Percentiles rank a stretch among this genome's conserved stretches.
Conservation (phyloP, 1,284 basidiomycete genomes). For the Ceratobasidium sp. region DNA sequence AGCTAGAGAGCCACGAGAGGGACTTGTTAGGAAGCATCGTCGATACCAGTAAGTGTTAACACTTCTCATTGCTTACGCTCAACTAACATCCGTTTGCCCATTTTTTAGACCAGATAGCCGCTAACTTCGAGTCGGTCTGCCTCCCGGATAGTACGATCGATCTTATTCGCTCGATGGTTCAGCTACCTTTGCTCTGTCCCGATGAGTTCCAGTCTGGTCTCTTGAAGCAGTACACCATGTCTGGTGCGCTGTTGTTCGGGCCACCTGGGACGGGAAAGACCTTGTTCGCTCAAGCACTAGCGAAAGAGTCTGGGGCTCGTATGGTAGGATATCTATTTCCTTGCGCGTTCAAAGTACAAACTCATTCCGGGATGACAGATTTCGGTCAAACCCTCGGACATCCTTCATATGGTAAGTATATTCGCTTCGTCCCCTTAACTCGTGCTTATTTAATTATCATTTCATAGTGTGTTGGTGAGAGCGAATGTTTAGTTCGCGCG, state of each 20-base stretch:
- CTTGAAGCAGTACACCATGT: conserved; percentile 89
- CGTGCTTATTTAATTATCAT: background rate
- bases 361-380: background rate
- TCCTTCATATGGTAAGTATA: conserved; percentile 84
- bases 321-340: conserved; percentile 74
- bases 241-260: conserved; percentile 90
- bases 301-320: conserved; percentile 89
- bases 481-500: conserved; percentile 92
- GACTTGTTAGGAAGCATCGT: conserved; percentile 85
- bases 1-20: conserved; percentile 82
- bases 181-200: conserved; percentile 89
- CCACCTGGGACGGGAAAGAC: conserved; percentile 94
- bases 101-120: conserved; percentile 73
- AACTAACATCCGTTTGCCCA: too few species aligned
- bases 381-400: conserved; percentile 63
- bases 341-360: background rate
- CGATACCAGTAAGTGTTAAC: conserved; percentile 70
- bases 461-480: conserved; percentile 89
- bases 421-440: conserved; percentile 48
- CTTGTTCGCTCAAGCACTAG: conserved; percentile 88
- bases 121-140: conserved; percentile 87
- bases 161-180: conserved; percentile 89
- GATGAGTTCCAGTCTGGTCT: conserved; percentile 92
- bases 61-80: too few species aligned
- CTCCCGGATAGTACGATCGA: conserved; percentile 88